Percentiles rank a stretch among this genome's conserved stretches.
phyloP scores from a whole-genome alignment of 2,329 filamentous ascomycete genomes.

The Colletotrichum sojae region DNA sequence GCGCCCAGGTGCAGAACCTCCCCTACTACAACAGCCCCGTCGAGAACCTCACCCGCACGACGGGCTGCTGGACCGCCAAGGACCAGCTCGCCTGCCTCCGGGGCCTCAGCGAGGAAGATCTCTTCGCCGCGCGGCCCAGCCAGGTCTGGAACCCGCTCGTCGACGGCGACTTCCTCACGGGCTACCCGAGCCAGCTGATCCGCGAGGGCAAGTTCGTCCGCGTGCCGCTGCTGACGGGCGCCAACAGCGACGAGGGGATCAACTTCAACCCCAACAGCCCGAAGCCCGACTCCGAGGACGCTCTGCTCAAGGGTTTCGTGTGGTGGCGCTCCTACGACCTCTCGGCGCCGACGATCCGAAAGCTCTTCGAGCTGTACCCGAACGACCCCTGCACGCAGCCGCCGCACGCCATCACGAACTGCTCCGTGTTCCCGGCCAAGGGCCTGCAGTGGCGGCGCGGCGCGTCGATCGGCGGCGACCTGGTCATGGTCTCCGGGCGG shows the following conservation, averaged over 20 bases:
- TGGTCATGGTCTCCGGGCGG: conserved; percentile 63
- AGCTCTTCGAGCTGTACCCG: conserved; percentile 62
- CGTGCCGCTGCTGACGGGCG: conserved; percentile 62
- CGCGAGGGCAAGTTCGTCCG: conserved; percentile 57
- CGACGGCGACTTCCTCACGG: conserved; percentile 63
- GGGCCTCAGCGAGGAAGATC: conserved; percentile 47
- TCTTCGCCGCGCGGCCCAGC: conserved; percentile 53
- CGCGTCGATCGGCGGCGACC: conserved; percentile 60
- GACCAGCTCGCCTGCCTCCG: conserved; percentile 57
- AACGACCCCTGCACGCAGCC: conserved; percentile 62
- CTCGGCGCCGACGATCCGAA: conserved; percentile 58
- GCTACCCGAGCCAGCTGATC: conserved; percentile 62
- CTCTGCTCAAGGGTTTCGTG: conserved; percentile 58
- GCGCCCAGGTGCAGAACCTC: conserved; percentile 48
- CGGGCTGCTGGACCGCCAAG: conserved; percentile 51
- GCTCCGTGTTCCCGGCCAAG: conserved; percentile 47
- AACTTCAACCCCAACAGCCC: conserved; percentile 55
- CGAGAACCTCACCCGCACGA: conserved; percentile 52
- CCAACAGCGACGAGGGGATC: conserved; percentile 65
- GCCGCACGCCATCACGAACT: conserved; percentile 58
- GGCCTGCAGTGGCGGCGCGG: conserved; percentile 61
- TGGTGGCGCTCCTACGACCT: conserved; percentile 62
- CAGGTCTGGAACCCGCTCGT: conserved; percentile 59
- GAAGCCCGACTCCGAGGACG: conserved; percentile 56
- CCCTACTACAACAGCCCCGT: conserved; percentile 53